Conservation (phyloP, 139 green algal genomes). For the Chlamydomonas sphaeroides region DNA sequence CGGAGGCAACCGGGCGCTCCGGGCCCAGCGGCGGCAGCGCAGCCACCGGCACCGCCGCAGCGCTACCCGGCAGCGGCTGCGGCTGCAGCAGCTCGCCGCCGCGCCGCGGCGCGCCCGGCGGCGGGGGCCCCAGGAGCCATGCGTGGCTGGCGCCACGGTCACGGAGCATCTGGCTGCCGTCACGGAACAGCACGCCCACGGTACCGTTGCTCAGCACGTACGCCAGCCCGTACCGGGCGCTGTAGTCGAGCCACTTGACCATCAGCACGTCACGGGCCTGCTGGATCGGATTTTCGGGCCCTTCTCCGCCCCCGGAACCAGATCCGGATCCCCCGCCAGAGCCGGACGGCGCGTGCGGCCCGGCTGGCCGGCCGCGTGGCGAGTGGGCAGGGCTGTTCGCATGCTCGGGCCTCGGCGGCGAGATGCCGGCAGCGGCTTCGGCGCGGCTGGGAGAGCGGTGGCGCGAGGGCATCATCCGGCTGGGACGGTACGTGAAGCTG, state of each 20-base stretch:
- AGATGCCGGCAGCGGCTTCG: too few relatives aligned
- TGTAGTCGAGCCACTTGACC: slow-evolving; percentile 39
- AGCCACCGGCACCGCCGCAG: background rate
- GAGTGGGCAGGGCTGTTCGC: too few relatives aligned
- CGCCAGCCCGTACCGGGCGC: slow-evolving; percentile 27
- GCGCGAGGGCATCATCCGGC: slow-evolving; percentile 28
- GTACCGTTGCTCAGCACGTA: slow-evolving; percentile 34
- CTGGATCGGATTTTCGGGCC: too few relatives aligned
- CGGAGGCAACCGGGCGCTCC: too few relatives aligned
- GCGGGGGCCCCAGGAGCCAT: background rate
- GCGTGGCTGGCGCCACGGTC: background rate
- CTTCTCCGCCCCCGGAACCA: too few relatives aligned
- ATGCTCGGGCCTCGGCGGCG: too few relatives aligned
- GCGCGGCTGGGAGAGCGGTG: too few relatives aligned
- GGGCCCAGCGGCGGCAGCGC: too few relatives aligned
- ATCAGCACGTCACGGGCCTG: slow-evolving; percentile 8
- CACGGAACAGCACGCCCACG: slow-evolving; percentile 30
- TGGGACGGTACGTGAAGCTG: slow-evolving; percentile 17
- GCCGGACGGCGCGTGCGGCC: background rate
- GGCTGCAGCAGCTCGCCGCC: background rate
- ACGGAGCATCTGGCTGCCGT: slow-evolving; percentile 16
- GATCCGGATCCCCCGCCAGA: too few relatives aligned
- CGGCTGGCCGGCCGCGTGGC: background rate
- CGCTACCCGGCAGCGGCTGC: background rate
- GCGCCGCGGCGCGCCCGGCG: too few relatives aligned